Percentiles rank a stretch among this genome's conserved stretches.
These are phyloP conservation scores for Solanum chilense DNA, from an alignment of 257 asterid species.

Conservation along the genomic window DNA sequence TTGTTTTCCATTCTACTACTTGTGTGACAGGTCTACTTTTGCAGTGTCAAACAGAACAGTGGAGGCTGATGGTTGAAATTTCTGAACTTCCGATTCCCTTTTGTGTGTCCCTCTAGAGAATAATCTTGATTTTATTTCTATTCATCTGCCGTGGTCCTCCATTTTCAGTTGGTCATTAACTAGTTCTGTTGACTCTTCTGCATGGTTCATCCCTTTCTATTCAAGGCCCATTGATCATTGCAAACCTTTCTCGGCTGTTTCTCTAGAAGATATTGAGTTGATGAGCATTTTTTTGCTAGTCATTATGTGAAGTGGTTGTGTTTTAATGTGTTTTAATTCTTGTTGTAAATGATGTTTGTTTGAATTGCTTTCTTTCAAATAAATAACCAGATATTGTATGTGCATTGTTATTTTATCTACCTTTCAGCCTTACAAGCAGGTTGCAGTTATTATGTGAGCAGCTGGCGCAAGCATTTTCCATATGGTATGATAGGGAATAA, in stretches of 20 bases:
- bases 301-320: not conserved
- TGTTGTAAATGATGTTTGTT: not conserved
- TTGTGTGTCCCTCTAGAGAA: not conserved
- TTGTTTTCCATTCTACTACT: not conserved
- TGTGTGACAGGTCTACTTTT: not conserved
- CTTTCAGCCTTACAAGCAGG: conserved; percentile 46
- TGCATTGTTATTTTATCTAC: conserved; percentile 23
- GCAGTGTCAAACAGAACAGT: not conserved
- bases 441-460: conserved; percentile 32
- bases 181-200: not conserved
- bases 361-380: conserved; percentile 5
- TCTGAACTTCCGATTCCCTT: not conserved
- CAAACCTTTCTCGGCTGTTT: not conserved
- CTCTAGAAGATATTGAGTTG: not conserved
- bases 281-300: not conserved
- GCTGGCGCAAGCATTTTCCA: conserved; percentile 44
- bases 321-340: not conserved
- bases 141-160: not conserved
- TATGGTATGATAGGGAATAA: conserved; percentile 63
- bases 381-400: conserved; percentile 25
- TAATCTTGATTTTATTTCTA: not conserved
- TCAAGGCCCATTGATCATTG: not conserved
- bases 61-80: not conserved
- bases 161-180: not conserved
- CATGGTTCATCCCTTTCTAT: not conserved